A percentile compares a stretch with the other conserved stretches of the same genome.
These are phyloP conservation scores for Cotoneaster glaucophyllus DNA, from an alignment of 306 rosid genomes.

Conservation along the genomic window DNA sequence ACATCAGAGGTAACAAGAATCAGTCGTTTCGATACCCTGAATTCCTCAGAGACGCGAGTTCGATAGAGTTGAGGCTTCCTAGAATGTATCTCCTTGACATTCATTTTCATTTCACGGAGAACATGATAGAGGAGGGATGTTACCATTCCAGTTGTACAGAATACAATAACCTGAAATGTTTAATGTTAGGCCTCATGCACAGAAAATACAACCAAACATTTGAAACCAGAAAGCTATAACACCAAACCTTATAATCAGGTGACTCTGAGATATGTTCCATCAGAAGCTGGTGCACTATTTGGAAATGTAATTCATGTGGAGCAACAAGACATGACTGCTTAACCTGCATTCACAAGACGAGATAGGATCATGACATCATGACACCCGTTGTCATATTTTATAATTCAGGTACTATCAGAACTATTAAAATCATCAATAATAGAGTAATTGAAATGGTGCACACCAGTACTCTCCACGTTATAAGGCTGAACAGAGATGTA, in stretches of 20 bases:
- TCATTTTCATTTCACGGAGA: constrained; percentile 87
- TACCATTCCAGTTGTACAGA: constrained; percentile 80
- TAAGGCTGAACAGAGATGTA: background rate
- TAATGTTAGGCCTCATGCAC: constrained; percentile 14
- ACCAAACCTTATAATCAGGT: constrained; percentile 75
- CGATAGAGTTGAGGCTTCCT: constrained; percentile 84
- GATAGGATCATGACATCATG: constrained; percentile 19
- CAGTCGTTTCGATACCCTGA: constrained; percentile 58
- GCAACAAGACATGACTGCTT: constrained; percentile 66
- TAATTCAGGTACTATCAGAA: background rate
- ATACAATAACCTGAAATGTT: constrained; percentile 72
- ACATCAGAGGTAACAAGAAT: constrained; percentile 93
- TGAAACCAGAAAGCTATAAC: constrained; percentile 7
- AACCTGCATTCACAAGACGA: constrained; percentile 42
- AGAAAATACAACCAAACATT: constrained; percentile 10
- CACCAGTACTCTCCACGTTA: background rate
- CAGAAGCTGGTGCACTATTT: constrained; percentile 59
- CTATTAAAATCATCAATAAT: background rate
- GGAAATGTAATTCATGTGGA: constrained; percentile 73
- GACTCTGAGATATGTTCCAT: constrained; percentile 62
- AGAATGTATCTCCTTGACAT: constrained; percentile 86
- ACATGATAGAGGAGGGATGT: constrained; percentile 64
- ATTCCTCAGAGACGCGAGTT: constrained; percentile 83
- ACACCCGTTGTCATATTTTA: background rate
- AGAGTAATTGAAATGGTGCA: background rate